phyloP scores from a whole-genome alignment of 129 eudicot species.

The Scalesia atractyloides region DNA sequence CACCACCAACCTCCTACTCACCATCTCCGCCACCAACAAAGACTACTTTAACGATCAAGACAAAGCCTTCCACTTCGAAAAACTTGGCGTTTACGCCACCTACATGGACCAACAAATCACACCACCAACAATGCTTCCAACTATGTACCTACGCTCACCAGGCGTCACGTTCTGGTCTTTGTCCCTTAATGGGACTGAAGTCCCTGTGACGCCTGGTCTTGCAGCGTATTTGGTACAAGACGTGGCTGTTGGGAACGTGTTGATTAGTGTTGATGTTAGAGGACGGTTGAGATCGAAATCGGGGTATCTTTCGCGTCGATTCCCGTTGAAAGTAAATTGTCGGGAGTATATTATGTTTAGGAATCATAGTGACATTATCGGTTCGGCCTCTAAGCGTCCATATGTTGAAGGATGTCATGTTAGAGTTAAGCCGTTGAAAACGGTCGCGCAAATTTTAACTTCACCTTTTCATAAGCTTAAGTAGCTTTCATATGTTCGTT shows the following conservation, averaged over 20 bases:
- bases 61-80: slow-evolving; percentile 59
- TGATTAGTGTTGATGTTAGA: background rate
- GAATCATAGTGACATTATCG: too few relatives aligned
- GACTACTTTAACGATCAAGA: too few relatives aligned
- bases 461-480: background rate
- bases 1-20: slow-evolving; percentile 60
- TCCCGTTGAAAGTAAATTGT: background rate
- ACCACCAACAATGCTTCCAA: background rate
- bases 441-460: slow-evolving; percentile 16
- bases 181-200: background rate
- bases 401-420: slow-evolving; percentile 21
- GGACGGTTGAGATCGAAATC: background rate
- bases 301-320: background rate
- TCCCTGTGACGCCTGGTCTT: background rate
- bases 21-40: slow-evolving; percentile 48
- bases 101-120: background rate
- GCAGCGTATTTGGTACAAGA: background rate
- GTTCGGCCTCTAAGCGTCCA: too few relatives aligned
- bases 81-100: background rate
- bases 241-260: background rate
- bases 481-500: too few relatives aligned
- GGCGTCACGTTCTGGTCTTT: background rate
- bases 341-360: background rate
- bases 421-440: slow-evolving; percentile 41
- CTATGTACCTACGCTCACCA: background rate